Evolutionary conservation across 202 grass and related monocot species (phyloP).

Genomic region (Carex sylvatica): DNA sequence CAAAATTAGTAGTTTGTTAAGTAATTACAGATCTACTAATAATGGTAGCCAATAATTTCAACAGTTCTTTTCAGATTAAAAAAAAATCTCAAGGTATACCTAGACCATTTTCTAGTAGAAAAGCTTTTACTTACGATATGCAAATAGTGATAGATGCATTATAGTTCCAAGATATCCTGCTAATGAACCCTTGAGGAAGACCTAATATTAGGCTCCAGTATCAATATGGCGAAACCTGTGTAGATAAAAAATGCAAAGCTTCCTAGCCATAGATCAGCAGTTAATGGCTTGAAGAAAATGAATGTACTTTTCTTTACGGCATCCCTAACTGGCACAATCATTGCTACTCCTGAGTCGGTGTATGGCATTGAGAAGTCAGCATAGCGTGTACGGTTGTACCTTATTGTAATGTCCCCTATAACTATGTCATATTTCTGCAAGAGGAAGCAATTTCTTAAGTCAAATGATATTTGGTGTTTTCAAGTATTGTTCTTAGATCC

Average conservation of each 20-base stretch:
- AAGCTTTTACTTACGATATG: constrained; percentile 24
- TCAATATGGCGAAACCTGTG: constrained; percentile 42
- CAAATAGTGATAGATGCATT: constrained; percentile 37
- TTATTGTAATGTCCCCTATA: constrained; percentile 40
- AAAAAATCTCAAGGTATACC: too few relatives aligned
- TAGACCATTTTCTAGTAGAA: too few relatives aligned
- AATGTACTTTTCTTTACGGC: constrained; percentile 22
- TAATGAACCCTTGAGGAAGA: constrained; percentile 30
- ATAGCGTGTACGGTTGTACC: constrained; percentile 27
- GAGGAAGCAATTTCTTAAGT: background rate
- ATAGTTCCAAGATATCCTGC: constrained; percentile 37
- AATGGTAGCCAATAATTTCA: background rate
- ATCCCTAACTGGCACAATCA: constrained; percentile 52
- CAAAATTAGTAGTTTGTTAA: background rate
- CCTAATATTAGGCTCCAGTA: constrained; percentile 46
- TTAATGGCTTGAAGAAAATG: constrained; percentile 53
- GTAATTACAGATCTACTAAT: background rate
- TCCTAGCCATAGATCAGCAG: constrained; percentile 40
- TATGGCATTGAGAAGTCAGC: constrained; percentile 46
- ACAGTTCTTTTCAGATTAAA: too few relatives aligned
- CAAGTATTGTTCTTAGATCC: too few relatives aligned
- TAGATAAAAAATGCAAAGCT: constrained; percentile 47
- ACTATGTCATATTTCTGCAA: constrained; percentile 46
- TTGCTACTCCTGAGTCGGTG: constrained; percentile 50
- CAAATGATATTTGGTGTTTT: background rate